These are phyloP conservation scores for Eimeria sp. DNA, from an alignment of 169 alveolate species.

Conservation along the genomic window DNA sequence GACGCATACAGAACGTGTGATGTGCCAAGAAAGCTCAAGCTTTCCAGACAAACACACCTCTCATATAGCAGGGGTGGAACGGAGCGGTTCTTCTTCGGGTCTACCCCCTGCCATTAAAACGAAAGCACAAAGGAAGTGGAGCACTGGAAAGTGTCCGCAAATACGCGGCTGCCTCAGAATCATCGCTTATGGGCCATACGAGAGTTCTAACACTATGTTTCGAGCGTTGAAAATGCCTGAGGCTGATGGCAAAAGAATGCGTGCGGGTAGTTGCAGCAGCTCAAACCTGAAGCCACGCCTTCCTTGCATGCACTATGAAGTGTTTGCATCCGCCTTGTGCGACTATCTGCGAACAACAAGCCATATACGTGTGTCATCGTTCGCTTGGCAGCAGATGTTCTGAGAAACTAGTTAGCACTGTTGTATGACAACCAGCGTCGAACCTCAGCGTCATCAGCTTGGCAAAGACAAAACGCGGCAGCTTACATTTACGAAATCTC, in stretches of 20 bases:
- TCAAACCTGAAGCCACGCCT: slow-evolving; percentile 92
- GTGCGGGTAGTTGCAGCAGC: not conserved
- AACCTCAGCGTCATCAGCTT: not conserved
- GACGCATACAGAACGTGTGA: not conserved
- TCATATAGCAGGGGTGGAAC: slow-evolving; percentile 96
- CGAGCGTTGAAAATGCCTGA: not conserved
- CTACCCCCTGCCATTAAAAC: slow-evolving; percentile 91
- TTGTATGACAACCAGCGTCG: too few species aligned
- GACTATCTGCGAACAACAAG: slow-evolving; percentile 52
- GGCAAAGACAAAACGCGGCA: not conserved
- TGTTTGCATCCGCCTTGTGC: slow-evolving; percentile 92
- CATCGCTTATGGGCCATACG: not conserved
- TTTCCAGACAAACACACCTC: slow-evolving; percentile 33
- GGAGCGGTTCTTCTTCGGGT: slow-evolving; percentile 96
- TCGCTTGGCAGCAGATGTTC: not conserved
- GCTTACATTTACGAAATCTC: slow-evolving; percentile 75
- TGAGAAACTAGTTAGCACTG: not conserved
- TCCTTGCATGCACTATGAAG: slow-evolving; percentile 97
- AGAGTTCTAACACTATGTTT: not conserved
- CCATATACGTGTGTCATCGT: not conserved
- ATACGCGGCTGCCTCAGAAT: not conserved
- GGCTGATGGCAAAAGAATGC: not conserved
- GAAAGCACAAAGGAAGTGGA: not conserved
- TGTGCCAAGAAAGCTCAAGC: not conserved
- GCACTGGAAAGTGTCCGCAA: not conserved